Percentiles rank a stretch among this genome's conserved stretches.
These are phyloP conservation scores for Leishmania martiniquensis DNA, from an alignment of 208 protist species.

Conservation along the genomic window DNA sequence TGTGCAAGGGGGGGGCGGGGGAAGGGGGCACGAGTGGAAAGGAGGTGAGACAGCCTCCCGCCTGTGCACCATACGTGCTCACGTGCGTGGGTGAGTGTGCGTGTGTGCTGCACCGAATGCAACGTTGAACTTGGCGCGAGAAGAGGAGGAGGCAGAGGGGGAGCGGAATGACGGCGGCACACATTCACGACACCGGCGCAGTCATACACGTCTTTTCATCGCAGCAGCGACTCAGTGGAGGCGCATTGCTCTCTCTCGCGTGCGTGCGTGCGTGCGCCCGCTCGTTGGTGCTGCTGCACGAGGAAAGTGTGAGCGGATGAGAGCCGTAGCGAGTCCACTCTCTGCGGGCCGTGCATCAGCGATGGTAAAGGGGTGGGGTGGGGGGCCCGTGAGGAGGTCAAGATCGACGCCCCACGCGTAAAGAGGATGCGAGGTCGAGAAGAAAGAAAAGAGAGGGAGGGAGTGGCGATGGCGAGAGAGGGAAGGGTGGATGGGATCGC, in stretches of 20 bases:
- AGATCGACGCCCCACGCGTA: neutral
- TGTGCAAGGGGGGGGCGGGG: neutral
- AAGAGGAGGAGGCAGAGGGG: neutral
- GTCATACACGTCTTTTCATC: neutral
- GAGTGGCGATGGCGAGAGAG: too few species aligned
- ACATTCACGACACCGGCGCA: conserved; percentile 1
- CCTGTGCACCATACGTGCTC: neutral
- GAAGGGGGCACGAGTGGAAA: neutral
- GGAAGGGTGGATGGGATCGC: neutral
- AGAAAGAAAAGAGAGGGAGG: neutral
- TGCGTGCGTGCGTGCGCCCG: neutral
- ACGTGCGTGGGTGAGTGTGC: neutral
- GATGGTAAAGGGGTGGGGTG: neutral
- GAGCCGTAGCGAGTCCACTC: conserved; percentile 1
- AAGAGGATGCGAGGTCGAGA: neutral
- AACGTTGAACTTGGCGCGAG: neutral
- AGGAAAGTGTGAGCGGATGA: neutral
- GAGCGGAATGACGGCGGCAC: neutral
- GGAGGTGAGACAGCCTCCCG: neutral
- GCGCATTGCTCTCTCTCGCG: neutral
- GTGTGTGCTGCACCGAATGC: neutral
- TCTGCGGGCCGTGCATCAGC: neutral
- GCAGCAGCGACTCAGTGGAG: neutral
- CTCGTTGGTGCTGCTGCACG: conserved; percentile 4
- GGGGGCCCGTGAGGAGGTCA: neutral